A percentile compares a stretch with the other conserved stretches of the same genome.
Evolutionary conservation across 805 yeast species (phyloP).

Genomic region (Ogataea nakhonphanomensis): DNA sequence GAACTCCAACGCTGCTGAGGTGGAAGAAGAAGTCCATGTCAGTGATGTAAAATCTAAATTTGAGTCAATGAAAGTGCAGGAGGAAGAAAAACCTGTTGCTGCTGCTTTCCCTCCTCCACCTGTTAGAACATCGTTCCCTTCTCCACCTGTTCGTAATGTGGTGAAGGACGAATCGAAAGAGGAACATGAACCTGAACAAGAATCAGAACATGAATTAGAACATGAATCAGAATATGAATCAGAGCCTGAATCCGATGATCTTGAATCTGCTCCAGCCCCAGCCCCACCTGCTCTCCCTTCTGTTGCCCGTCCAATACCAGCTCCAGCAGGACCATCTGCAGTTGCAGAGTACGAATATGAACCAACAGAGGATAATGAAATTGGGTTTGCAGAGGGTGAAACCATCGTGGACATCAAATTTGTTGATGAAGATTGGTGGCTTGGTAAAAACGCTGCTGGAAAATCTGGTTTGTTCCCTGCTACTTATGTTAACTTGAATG

Average conservation of each 20-base stretch:
- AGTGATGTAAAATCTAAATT: slow-evolving; percentile 32
- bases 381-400: slow-evolving; percentile 66
- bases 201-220: slow-evolving; percentile 6
- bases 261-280: slow-evolving; percentile 9
- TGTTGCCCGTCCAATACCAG: slow-evolving; percentile 22
- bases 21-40: slow-evolving; percentile 30
- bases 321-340: slow-evolving; percentile 43
- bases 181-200: slow-evolving; percentile 6
- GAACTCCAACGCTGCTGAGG: slow-evolving; percentile 23
- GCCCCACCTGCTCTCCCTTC: slow-evolving; percentile 25
- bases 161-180: slow-evolving; percentile 1
- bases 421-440: slow-evolving; percentile 75
- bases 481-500: slow-evolving; percentile 42
- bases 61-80: slow-evolving; percentile 27
- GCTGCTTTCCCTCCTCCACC: slow-evolving; percentile 12
- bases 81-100: slow-evolving; percentile 20
- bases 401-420: slow-evolving; percentile 60
- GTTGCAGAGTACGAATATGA: slow-evolving; percentile 78
- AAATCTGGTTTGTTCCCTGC: slow-evolving; percentile 58
- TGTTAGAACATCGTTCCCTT: slow-evolving; percentile 4
- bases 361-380: slow-evolving; percentile 75
- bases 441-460: slow-evolving; percentile 35
- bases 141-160: slow-evolving; percentile 3
- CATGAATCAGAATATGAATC: slow-evolving; percentile 12
- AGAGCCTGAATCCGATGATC: slow-evolving; percentile 21